Conservation (phyloP, 352 stramenopile species). For the Peronospora farinosa region DNA sequence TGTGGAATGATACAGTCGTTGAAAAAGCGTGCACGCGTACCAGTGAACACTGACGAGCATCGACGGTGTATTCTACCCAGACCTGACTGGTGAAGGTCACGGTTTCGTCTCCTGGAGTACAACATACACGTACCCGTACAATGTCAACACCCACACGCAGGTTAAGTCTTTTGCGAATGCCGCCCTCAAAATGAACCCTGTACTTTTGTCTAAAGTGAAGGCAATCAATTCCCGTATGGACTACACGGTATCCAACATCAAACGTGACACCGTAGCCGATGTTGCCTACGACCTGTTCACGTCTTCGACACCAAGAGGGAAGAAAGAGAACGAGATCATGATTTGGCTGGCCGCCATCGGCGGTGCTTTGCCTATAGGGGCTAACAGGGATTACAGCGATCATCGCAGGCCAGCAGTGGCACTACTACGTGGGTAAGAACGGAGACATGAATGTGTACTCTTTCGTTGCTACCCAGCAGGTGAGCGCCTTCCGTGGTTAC, state of each 20-base stretch:
- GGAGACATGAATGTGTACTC: slow-evolving; percentile 38
- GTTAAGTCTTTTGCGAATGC: slow-evolving; percentile 46
- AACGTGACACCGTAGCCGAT: slow-evolving; percentile 25
- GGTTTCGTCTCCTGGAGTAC: background rate
- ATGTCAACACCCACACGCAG: slow-evolving; percentile 32
- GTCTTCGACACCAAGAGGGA: slow-evolving; percentile 20
- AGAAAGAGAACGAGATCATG: slow-evolving; percentile 38
- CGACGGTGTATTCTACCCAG: too few species aligned
- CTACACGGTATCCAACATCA: slow-evolving; percentile 30
- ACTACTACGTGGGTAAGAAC: slow-evolving; percentile 30
- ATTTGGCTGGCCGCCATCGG: slow-evolving; percentile 34
- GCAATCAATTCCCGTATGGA: slow-evolving; percentile 32
- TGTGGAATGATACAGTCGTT: too few species aligned
- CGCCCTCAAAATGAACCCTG: slow-evolving; percentile 29
- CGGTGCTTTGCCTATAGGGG: slow-evolving; percentile 9
- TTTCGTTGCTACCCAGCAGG: slow-evolving; percentile 30
- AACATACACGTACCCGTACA: slow-evolving; percentile 8
- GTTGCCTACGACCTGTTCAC: slow-evolving; percentile 40
- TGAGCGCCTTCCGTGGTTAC: slow-evolving; percentile 28
- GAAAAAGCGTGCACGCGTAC: too few species aligned
- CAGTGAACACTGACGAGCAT: too few species aligned
- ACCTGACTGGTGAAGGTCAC: slow-evolving; percentile 15
- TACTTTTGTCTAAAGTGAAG: slow-evolving; percentile 27
- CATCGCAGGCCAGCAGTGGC: slow-evolving; percentile 18
- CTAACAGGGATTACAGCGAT: too few species aligned